A percentile compares a stretch with the other conserved stretches of the same genome.
These are phyloP conservation scores for Chalciporus piperatus DNA, from an alignment of 768 basidiomycete species.

Conservation along the genomic window DNA sequence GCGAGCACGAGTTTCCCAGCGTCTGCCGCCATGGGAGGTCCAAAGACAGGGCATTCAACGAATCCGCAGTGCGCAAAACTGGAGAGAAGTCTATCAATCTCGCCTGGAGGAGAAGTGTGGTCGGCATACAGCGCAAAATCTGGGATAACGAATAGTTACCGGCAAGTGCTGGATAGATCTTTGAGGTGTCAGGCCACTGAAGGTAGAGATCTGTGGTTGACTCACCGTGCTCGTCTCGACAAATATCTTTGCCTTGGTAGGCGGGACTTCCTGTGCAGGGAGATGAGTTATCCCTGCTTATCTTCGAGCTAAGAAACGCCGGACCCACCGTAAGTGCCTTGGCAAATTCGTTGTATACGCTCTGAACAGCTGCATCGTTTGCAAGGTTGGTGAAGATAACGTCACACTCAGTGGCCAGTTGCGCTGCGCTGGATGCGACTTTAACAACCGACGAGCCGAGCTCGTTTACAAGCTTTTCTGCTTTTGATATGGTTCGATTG, in stretches of 20 bases:
- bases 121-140: background rate
- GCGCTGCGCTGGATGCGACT: slow-evolving; percentile 54
- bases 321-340: slow-evolving; percentile 52
- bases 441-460: slow-evolving; percentile 51
- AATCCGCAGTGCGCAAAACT: slow-evolving; percentile 56
- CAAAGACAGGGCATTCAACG: slow-evolving; percentile 78
- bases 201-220: slow-evolving; percentile 4
- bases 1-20: slow-evolving; percentile 64
- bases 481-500: slow-evolving; percentile 68
- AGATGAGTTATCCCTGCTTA: background rate
- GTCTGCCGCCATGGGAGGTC: slow-evolving; percentile 64
- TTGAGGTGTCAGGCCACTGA: slow-evolving; percentile 10
- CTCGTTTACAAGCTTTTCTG: slow-evolving; percentile 54
- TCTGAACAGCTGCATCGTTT: slow-evolving; percentile 66
- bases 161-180: slow-evolving; percentile 57
- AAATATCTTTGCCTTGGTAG: slow-evolving; percentile 64
- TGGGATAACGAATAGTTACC: slow-evolving; percentile 27
- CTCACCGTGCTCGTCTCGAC: slow-evolving; percentile 83
- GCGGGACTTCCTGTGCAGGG: slow-evolving; percentile 35
- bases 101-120: slow-evolving; percentile 37
- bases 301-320: background rate
- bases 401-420: slow-evolving; percentile 67
- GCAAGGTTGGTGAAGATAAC: slow-evolving; percentile 73
- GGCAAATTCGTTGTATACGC: slow-evolving; percentile 59
- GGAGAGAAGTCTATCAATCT: slow-evolving; percentile 68